phyloP scores from a whole-genome alignment of 2,329 filamentous ascomycete species.

The Botrytis fragariae region DNA sequence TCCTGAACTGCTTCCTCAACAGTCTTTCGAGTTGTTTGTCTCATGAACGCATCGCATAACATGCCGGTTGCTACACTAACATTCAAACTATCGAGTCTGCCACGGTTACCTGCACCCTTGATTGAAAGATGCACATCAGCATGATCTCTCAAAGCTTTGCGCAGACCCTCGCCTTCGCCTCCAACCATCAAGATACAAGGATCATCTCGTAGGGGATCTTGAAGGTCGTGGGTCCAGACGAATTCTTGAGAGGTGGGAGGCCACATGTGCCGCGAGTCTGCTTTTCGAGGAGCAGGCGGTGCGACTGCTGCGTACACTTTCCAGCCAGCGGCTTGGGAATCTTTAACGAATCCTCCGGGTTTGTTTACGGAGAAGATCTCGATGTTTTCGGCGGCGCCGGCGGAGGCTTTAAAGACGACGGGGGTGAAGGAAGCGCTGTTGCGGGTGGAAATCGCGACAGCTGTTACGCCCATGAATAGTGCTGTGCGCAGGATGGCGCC shows the following conservation, averaged over 20 bases:
- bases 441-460: conserved; percentile 71
- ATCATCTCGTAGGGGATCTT: conserved; percentile 54
- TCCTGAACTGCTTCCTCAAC: conserved; percentile 8
- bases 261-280: conserved; percentile 17
- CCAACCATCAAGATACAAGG: conserved; percentile 82
- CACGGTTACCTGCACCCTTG: conserved; percentile 45
- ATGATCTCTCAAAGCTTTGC: conserved; percentile 59
- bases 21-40: neutral
- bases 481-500: conserved; percentile 86
- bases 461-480: conserved; percentile 86
- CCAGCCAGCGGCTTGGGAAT: conserved; percentile 73
- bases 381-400: conserved; percentile 81
- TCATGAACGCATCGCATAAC: conserved; percentile 68
- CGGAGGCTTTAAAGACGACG: conserved; percentile 80
- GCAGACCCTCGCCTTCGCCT: conserved; percentile 74
- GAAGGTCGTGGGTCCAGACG: conserved; percentile 50
- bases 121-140: conserved; percentile 69
- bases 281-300: conserved; percentile 41
- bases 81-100: conserved; percentile 82
- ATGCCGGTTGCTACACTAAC: conserved; percentile 85
- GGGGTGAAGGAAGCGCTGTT: conserved; percentile 73
- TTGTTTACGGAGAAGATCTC: conserved; percentile 68
- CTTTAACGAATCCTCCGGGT: conserved; percentile 65
- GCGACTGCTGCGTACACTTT: conserved; percentile 74
- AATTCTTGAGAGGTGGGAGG: neutral